Percentiles rank a stretch among this genome's conserved stretches.
phyloP scores from a whole-genome alignment of 176 grass and related monocot species.

The Hordeum vulgare region DNA sequence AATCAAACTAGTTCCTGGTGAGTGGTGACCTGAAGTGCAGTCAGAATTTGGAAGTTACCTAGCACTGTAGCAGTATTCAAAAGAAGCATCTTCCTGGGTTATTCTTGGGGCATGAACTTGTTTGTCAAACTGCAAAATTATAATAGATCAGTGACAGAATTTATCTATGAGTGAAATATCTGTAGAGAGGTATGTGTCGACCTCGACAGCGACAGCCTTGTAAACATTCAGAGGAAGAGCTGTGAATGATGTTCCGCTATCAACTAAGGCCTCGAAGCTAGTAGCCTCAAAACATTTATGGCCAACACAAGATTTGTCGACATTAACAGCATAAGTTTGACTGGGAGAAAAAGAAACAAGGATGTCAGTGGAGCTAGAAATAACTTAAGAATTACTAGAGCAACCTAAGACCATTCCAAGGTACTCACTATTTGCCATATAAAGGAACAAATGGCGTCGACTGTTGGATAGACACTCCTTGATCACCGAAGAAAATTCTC shows the following conservation, averaged over 20 bases:
- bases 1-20: neutral
- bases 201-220: conserved; percentile 64
- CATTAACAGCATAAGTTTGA: conserved; percentile 65
- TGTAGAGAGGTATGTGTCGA: conserved; percentile 15
- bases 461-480: conserved; percentile 70
- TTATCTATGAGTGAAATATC: neutral
- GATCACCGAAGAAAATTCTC: conserved; percentile 89
- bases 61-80: conserved; percentile 72
- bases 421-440: conserved; percentile 82
- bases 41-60: conserved; percentile 51
- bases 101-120: conserved; percentile 70
- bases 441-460: conserved; percentile 78
- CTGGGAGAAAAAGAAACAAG: conserved; percentile 33
- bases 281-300: conserved; percentile 55
- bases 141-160: conserved; percentile 24
- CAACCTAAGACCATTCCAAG: conserved; percentile 10
- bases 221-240: conserved; percentile 66
- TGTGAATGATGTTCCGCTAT: conserved; percentile 93
- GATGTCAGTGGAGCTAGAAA: conserved; percentile 19
- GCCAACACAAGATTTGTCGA: conserved; percentile 77
- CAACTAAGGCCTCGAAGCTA: conserved; percentile 67
- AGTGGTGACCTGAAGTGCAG: neutral
- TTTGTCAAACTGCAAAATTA: conserved; percentile 69
- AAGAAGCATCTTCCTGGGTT: conserved; percentile 34
- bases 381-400: neutral